Conservation (phyloP, 331 rosid genomes). For the Telfairia occidentalis region DNA sequence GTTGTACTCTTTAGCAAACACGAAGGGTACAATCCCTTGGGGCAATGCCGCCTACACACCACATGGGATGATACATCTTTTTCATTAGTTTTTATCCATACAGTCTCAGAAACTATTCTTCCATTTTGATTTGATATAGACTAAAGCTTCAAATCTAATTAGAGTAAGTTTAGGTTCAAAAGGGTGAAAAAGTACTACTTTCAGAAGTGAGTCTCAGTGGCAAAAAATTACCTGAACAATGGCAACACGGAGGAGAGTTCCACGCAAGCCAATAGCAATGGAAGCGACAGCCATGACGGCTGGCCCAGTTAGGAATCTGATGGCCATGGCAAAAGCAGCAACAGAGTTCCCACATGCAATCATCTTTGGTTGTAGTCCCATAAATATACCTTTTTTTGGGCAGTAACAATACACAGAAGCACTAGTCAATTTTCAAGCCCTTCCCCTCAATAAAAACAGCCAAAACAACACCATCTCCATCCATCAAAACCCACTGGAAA, state of each 20-base stretch:
- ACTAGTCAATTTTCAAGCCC: background rate
- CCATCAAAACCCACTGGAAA: background rate
- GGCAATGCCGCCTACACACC: constrained; percentile 75
- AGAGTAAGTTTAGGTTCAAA: too few species aligned
- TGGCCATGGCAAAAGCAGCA: constrained; percentile 84
- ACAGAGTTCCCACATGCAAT: constrained; percentile 96
- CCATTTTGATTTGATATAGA: background rate
- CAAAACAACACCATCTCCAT: background rate
- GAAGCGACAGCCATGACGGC: constrained; percentile 97
- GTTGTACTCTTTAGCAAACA: constrained; percentile 91
- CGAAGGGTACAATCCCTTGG: constrained; percentile 92
- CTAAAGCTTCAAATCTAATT: background rate
- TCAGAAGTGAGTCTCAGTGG: too few species aligned
- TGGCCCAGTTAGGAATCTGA: constrained; percentile 87
- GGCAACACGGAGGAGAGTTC: constrained; percentile 72
- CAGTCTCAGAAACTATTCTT: background rate
- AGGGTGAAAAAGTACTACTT: too few species aligned
- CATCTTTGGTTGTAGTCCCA: constrained; percentile 95
- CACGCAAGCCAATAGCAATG: constrained; percentile 87
- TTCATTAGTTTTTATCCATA: background rate
- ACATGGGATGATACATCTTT: background rate
- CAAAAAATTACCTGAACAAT: constrained; percentile 68
- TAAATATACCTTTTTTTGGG: constrained; percentile 49
- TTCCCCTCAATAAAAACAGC: background rate
- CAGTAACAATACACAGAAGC: background rate